Conservation (phyloP, 202 grass and related monocot genomes). For the Bolboschoenoplectus hybrid region DNA sequence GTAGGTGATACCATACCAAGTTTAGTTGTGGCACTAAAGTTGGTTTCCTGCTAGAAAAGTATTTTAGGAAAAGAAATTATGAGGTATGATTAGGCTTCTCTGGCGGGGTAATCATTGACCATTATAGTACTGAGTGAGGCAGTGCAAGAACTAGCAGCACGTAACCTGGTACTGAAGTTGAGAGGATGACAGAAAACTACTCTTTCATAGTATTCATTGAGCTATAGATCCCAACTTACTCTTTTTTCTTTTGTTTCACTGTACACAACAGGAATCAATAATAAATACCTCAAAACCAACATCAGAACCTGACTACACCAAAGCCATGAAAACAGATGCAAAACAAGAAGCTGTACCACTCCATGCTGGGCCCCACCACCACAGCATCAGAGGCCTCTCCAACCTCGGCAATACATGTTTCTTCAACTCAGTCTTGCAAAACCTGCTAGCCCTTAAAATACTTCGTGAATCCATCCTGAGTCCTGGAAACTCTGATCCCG, state of each 20-base stretch:
- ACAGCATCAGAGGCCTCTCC: slow-evolving; percentile 70
- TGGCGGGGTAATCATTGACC: neutral
- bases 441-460: slow-evolving; percentile 68
- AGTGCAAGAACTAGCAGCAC: neutral
- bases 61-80: neutral
- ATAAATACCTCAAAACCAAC: neutral
- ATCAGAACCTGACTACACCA: slow-evolving; percentile 35
- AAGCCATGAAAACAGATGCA: slow-evolving; percentile 31
- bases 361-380: slow-evolving; percentile 18
- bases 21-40: neutral
- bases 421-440: slow-evolving; percentile 94
- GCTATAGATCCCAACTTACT: slow-evolving; percentile 17
- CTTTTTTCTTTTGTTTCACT: neutral
- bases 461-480: slow-evolving; percentile 70
- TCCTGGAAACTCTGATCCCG: slow-evolving; percentile 58
- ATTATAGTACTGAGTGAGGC: neutral
- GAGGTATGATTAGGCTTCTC: neutral
- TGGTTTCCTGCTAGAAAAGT: neutral
- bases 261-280: slow-evolving; percentile 30
- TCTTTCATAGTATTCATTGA: neutral
- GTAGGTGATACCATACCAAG: slow-evolving; percentile 3
- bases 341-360: slow-evolving; percentile 25
- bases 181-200: neutral
- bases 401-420: slow-evolving; percentile 98
- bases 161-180: neutral